Conservation (phyloP, 1,139 yeast species). For the Yamadazyma membranifaciens region DNA sequence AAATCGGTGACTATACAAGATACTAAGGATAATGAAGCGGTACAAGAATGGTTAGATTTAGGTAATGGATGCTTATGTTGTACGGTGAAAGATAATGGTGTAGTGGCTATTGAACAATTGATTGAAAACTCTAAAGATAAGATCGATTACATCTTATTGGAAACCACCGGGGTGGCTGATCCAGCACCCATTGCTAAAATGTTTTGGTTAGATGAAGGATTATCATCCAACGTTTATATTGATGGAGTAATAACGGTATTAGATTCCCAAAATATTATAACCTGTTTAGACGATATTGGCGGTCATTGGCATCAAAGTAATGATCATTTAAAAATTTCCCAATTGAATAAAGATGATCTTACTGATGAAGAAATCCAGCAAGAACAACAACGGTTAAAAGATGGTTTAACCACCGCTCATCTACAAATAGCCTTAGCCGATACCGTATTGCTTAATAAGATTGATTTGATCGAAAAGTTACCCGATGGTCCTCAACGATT, state of each 20-base stretch:
- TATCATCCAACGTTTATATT: slow-evolving; percentile 77
- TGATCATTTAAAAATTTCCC: slow-evolving; percentile 25
- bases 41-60: slow-evolving; percentile 92
- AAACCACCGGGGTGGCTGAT: slow-evolving; percentile 97
- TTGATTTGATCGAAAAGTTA: slow-evolving; percentile 43
- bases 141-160: slow-evolving; percentile 86
- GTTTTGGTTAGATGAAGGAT: slow-evolving; percentile 96
- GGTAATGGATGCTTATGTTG: slow-evolving; percentile 98
- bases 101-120: slow-evolving; percentile 86
- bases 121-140: slow-evolving; percentile 68
- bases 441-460: slow-evolving; percentile 71
- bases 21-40: slow-evolving; percentile 46
- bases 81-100: slow-evolving; percentile 93
- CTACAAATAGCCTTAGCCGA: slow-evolving; percentile 91
- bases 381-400: slow-evolving; percentile 28
- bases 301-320: slow-evolving; percentile 53
- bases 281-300: slow-evolving; percentile 69
- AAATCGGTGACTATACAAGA: slow-evolving; percentile 78
- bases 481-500: slow-evolving; percentile 19
- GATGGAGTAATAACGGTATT: slow-evolving; percentile 95
- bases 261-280: slow-evolving; percentile 69
- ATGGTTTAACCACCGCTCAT: slow-evolving; percentile 78
- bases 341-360: slow-evolving; percentile 22
- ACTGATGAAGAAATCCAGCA: slow-evolving; percentile 34
- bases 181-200: slow-evolving; percentile 95